Percentiles rank a stretch among this genome's conserved stretches.
Conservation (phyloP, 108 stramenopile species). For the Nitzschia sp. region DNA sequence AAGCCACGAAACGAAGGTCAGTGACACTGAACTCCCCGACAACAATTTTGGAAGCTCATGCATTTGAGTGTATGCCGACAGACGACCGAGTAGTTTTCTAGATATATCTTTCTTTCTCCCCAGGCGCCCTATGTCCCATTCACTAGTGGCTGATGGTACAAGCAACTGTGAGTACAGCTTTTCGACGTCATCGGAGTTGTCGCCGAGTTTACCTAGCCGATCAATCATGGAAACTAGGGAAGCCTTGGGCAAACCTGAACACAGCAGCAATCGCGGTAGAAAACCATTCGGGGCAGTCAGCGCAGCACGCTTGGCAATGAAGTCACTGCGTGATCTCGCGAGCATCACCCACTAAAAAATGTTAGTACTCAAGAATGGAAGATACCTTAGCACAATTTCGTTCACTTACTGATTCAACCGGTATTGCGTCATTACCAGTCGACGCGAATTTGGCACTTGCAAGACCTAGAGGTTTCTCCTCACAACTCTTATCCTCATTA, state of each 20-base stretch:
- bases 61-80: constrained; percentile 59
- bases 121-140: constrained; percentile 61
- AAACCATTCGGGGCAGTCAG: constrained; percentile 60
- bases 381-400: background rate
- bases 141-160: constrained; percentile 56
- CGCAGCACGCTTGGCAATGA: constrained; percentile 62
- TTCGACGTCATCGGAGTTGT: constrained; percentile 34
- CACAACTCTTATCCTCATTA: constrained; percentile 15
- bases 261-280: constrained; percentile 72
- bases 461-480: constrained; percentile 27
- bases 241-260: constrained; percentile 63
- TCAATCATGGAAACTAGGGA: constrained; percentile 66
- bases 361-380: background rate
- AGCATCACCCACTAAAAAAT: constrained; percentile 66
- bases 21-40: constrained; percentile 18
- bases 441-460: constrained; percentile 44
- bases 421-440: constrained; percentile 37
- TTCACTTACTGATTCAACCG: constrained; percentile 58
- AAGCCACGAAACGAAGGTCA: constrained; percentile 57
- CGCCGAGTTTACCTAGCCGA: constrained; percentile 58
- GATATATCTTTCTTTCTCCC: constrained; percentile 45
- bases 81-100: constrained; percentile 56
- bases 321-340: constrained; percentile 55
- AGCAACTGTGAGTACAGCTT: constrained; percentile 50
- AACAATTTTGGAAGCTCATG: constrained; percentile 19